Evolutionary conservation across 164 flowering plant species (phyloP), one percentile per base, ranked within the genome.

Genomic region (Liriodendron chinense): DNA sequence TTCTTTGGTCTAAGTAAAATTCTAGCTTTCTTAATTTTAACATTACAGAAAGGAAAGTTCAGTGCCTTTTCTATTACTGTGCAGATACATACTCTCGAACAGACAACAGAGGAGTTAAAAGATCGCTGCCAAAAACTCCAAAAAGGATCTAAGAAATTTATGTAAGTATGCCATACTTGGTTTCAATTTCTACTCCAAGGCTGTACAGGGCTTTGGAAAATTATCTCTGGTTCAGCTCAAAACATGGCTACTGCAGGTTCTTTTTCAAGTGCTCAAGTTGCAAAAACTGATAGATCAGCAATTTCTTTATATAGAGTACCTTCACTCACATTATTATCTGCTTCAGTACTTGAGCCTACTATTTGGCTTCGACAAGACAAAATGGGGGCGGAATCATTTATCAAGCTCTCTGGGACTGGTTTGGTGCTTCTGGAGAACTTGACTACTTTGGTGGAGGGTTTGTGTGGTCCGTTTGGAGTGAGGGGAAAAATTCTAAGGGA

Each of bases 61-160:
- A 20, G 18, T 23, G 16, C 53, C 21, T 9, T 72, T 13, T 28
- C 7, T 21, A n/a, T 21, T 34, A 28, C 56, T 57, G 78, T 74
- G 82, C 87, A 94, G 98, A 64, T 94, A 69, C 77, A 72, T 81
- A 84, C 86, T 76, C 77, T 90, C 20, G 96, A 94, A 70, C 86
- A 85, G 23, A 86, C 84, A 20, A 74, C 91, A 18, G 95, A 93
- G 59, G 97, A 89, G 79, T 76, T 94, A 59, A 90, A 84, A 80
- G 96, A 89, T 76, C 96, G 97, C 65, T 94, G 97, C 79, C 94
- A 88, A 71, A 89, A 48, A 69, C 88, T 94, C 34, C 84, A 82
- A 75, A 89, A 86, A 79, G 97, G 97, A 53, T 88, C 89, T 78
- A 88, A 82, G 73, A 92, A 86, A 78, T 89, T 83, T 79, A 87